Conservation (phyloP, 2,329 filamentous ascomycete genomes). For the Botrytis tulipae region DNA sequence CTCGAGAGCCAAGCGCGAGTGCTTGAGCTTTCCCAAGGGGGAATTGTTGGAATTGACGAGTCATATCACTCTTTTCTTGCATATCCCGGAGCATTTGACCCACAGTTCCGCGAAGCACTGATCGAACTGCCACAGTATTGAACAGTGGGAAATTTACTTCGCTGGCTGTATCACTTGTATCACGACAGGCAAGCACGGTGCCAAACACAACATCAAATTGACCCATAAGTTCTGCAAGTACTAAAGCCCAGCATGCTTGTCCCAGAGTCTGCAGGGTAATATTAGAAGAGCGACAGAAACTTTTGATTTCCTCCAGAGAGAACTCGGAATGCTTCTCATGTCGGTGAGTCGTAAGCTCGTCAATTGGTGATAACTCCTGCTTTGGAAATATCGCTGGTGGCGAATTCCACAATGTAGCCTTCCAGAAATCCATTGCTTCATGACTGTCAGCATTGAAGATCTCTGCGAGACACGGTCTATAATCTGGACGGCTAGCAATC, state of each 20-base stretch:
- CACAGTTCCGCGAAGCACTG: slow-evolving; percentile 67
- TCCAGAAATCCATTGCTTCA: slow-evolving; percentile 66
- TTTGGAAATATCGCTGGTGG: slow-evolving; percentile 43
- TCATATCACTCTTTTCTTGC: slow-evolving; percentile 65
- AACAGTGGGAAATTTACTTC: slow-evolving; percentile 81
- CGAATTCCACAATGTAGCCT: slow-evolving; percentile 58
- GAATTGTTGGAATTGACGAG: slow-evolving; percentile 72
- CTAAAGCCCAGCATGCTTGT: slow-evolving; percentile 72
- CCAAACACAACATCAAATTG: slow-evolving; percentile 79
- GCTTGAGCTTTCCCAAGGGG: slow-evolving; percentile 69
- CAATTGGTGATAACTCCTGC: slow-evolving; percentile 26
- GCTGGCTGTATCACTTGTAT: slow-evolving; percentile 63
- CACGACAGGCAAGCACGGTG: slow-evolving; percentile 79
- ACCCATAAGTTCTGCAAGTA: slow-evolving; percentile 61
- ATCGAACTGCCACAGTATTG: slow-evolving; percentile 80
- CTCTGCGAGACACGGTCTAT: slow-evolving; percentile 54
- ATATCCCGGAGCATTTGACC: slow-evolving; percentile 67
- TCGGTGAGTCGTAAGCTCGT: slow-evolving; percentile 39
- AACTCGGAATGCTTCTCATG: slow-evolving; percentile 48
- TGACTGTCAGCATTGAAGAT: slow-evolving; percentile 41
- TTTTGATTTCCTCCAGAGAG: slow-evolving; percentile 44
- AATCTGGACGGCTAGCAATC: slow-evolving; percentile 44
- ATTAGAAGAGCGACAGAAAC: slow-evolving; percentile 63
- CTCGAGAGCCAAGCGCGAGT: slow-evolving; percentile 43
- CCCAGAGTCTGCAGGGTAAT: slow-evolving; percentile 76